These are phyloP conservation scores for Kitagawia praeruptora DNA, from an alignment of 129 eudicot species.

Conservation along the genomic window DNA sequence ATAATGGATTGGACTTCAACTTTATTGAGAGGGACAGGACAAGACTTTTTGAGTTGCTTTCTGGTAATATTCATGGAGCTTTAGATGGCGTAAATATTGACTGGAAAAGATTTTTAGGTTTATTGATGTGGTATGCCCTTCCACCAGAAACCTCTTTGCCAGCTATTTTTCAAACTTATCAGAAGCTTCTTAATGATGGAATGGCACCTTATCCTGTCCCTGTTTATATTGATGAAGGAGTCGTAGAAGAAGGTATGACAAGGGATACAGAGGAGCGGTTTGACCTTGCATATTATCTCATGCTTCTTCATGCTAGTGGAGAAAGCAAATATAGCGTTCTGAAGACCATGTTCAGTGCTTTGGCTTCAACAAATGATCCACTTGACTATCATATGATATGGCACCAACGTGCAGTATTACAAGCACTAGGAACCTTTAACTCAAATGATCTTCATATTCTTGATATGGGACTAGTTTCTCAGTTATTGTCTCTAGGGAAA, in stretches of 20 bases:
- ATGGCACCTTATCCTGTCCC: conserved; percentile 88
- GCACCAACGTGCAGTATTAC: conserved; percentile 94
- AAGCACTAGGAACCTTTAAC: conserved; percentile 72
- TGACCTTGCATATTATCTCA: conserved; percentile 89
- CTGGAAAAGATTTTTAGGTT: conserved; percentile 91
- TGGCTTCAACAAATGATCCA: conserved; percentile 86
- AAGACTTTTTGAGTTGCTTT: conserved; percentile 71
- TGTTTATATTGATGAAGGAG: conserved; percentile 83
- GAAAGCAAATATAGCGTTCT: conserved; percentile 37
- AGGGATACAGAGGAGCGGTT: conserved; percentile 44
- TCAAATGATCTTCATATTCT: conserved; percentile 88
- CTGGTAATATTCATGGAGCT: conserved; percentile 74
- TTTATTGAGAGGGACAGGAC: conserved; percentile 64
- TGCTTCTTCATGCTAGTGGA: conserved; percentile 79
- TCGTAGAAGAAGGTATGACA: conserved; percentile 28
- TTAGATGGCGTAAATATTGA: conserved; percentile 57
- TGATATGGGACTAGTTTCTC: conserved; percentile 84
- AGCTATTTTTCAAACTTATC: conserved; percentile 60
- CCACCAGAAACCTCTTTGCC: conserved; percentile 60
- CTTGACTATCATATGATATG: conserved; percentile 99
- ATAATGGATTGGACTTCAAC: conserved; percentile 71
- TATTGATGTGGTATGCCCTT: conserved; percentile 89
- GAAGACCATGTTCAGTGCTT: conserved; percentile 92
- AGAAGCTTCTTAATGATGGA: conserved; percentile 60
- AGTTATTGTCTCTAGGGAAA: conserved; percentile 61